A percentile compares a stretch with the other conserved stretches of the same genome.
Evolutionary conservation across 2,329 filamentous ascomycete genomes (phyloP).

Genomic region (Myriosclerotinia scirpicola): DNA sequence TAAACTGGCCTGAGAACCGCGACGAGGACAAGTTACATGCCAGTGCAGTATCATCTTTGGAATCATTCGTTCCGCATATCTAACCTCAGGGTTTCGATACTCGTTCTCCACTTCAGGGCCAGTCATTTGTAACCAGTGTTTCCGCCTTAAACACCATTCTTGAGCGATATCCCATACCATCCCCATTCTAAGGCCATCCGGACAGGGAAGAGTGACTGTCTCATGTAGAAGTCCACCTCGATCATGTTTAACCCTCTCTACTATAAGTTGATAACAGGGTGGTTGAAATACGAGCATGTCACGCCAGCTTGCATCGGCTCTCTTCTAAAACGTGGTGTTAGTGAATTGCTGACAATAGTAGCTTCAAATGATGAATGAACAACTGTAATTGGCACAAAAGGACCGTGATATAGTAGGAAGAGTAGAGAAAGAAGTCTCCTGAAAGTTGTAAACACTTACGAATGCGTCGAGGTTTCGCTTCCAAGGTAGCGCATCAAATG

Average conservation of each 20-base stretch:
- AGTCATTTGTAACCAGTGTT: constrained; percentile 20
- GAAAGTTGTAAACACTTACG: constrained; percentile 1
- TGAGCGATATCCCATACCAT: constrained; percentile 24
- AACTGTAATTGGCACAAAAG: neutral
- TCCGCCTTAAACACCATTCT: constrained; percentile 20
- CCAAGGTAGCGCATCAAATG: constrained; percentile 16
- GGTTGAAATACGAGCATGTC: constrained; percentile 23
- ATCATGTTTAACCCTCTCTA: constrained; percentile 6
- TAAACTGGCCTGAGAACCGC: constrained; percentile 5
- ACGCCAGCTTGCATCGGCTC: constrained; percentile 23
- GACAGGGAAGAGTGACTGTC: constrained; percentile 12
- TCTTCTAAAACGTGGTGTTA: constrained; percentile 5
- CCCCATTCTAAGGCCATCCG: constrained; percentile 21
- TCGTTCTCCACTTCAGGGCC: constrained; percentile 4
- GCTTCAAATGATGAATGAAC: neutral
- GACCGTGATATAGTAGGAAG: neutral
- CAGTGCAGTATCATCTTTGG: constrained; percentile 17
- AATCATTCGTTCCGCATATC: constrained; percentile 12
- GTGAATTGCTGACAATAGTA: neutral
- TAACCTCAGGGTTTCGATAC: neutral
- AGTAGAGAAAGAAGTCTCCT: neutral
- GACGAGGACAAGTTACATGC: constrained; percentile 15
- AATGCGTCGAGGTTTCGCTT: constrained; percentile 15
- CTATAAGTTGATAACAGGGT: constrained; percentile 7
- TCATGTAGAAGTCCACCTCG: constrained; percentile 6